Evolutionary conservation across 2,329 filamentous ascomycete species (phyloP), one percentile per base, ranked within the genome.

Genomic region (Stagonosporopsis cucurbitacearum): DNA sequence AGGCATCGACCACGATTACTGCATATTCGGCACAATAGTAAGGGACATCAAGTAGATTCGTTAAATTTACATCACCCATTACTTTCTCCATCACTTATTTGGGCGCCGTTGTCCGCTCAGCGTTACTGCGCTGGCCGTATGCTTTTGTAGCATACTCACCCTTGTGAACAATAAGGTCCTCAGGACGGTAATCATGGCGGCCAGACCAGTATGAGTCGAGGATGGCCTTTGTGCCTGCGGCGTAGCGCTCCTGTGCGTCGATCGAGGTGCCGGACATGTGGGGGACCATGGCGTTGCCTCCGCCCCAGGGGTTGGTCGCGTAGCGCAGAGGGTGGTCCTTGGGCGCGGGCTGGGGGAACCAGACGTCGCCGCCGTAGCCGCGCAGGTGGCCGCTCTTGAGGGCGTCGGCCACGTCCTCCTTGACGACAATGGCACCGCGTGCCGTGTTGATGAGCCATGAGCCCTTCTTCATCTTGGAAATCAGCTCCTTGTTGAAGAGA

Each of bases 201-300:
- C 93, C 93, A 65, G 83, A 86, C 77, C 96, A 91, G 85, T 98
- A 99, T 79, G 88, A 92, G 65, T 94, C 84, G 58, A 99, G 84
- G 75, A 99, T 98, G 65, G 83, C 79, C 89, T 97, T 96, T 78
- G 87, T 90, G 70, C 92, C 92, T 63, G 88, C 83, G 71, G 92
- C 91, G 76, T 96, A 96, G 49, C 74, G 74, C 72, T 72, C 88
- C 85, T 99, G 95, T 57, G 95, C 95, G 76, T 99, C 95, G 75
- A 99, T 89, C n/a, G 93, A 96, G 56, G 94, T 98, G 75, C 95
- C 95, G 12, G 92, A 96, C 92, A 98, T 96, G 87, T 98, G 95
- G 54, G 95, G 92, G 58, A 97, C 93, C 91, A 95, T 99, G 81
- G 93, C 95, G 81, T 98, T 98, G 75, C 95, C 95, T 74, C 94